Conservation (phyloP, 2,329 filamentous ascomycete species). For the Fusarium penzigii region DNA sequence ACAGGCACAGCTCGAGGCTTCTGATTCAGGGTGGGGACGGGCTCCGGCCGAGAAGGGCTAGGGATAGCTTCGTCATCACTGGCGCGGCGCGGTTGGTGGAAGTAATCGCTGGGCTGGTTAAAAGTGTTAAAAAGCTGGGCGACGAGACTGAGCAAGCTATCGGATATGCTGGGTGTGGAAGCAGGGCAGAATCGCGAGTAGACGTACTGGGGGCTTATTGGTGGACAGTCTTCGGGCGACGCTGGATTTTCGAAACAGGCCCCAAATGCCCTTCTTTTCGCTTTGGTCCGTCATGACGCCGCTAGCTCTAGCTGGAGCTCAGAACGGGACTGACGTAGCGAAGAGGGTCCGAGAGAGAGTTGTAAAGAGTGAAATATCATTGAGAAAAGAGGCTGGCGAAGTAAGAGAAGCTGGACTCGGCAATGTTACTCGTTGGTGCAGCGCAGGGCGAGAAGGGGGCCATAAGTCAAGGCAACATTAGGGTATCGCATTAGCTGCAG, state of each 20-base stretch:
- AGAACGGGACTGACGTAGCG: slow-evolving; percentile 9
- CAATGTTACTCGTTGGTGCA: neutral
- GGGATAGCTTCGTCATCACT: slow-evolving; percentile 18
- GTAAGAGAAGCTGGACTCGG: neutral
- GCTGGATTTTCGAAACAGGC: slow-evolving; percentile 51
- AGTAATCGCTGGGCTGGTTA: slow-evolving; percentile 13
- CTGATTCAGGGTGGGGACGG: slow-evolving; percentile 40
- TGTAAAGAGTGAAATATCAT: slow-evolving; percentile 1
- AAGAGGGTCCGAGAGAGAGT: slow-evolving; percentile 2
- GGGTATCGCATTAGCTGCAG: neutral
- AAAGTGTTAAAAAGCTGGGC: slow-evolving; percentile 9
- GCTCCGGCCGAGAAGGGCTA: slow-evolving; percentile 15
- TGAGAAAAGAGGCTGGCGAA: neutral
- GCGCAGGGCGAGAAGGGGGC: neutral
- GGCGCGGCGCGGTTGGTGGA: slow-evolving; percentile 21
- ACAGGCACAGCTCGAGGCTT: slow-evolving; percentile 18
- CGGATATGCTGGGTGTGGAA: slow-evolving; percentile 2
- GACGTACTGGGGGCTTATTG: slow-evolving; percentile 23
- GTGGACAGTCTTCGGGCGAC: slow-evolving; percentile 32
- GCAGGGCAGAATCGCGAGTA: neutral
- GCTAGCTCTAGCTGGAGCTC: slow-evolving; percentile 13
- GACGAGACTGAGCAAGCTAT: slow-evolving; percentile 3
- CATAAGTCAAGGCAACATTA: neutral
- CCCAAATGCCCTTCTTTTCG: slow-evolving; percentile 48
- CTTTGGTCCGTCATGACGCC: slow-evolving; percentile 36